Conservation (phyloP, 345 rosid species). For the Pistacia integerrima region DNA sequence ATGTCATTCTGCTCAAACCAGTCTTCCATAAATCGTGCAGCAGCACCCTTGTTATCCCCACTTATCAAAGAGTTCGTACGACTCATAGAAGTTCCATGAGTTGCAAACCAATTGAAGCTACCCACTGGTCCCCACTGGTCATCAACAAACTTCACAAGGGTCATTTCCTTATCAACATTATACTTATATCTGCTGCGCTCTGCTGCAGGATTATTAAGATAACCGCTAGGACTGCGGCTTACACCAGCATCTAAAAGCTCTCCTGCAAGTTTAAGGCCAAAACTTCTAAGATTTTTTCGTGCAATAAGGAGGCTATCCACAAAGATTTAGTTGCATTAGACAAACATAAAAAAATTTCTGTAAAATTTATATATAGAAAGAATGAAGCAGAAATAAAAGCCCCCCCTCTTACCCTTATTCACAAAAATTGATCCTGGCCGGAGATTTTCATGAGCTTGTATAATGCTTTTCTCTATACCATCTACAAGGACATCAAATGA, state of each 20-base stretch:
- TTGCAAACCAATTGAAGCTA: conserved; percentile 98
- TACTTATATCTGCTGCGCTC: conserved; percentile 79
- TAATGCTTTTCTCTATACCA: conserved; percentile 88
- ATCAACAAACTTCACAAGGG: conserved; percentile 93
- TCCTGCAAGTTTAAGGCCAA: conserved; percentile 49
- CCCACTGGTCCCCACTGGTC: conserved; percentile 92
- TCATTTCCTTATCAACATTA: conserved; percentile 92
- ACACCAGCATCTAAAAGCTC: conserved; percentile 89
- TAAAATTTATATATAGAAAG: conserved; percentile 9
- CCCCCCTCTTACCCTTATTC: conserved; percentile 58
- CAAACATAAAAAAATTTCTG: neutral
- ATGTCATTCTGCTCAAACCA: conserved; percentile 63
- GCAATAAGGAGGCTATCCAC: neutral
- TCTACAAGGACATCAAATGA: conserved; percentile 93
- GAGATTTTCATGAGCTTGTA: conserved; percentile 91
- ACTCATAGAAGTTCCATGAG: conserved; percentile 99
- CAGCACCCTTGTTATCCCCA: conserved; percentile 99
- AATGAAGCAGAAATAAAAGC: conserved; percentile 11
- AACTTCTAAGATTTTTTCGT: too few species aligned
- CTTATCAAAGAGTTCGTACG: conserved; percentile 93
- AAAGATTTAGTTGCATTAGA: neutral
- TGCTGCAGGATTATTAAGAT: conserved; percentile 80
- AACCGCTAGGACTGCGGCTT: conserved; percentile 98
- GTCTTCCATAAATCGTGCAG: conserved; percentile 96
- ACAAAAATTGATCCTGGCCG: conserved; percentile 78